A percentile compares a stretch with the other conserved stretches of the same genome.
Evolutionary conservation across 1,284 basidiomycete genomes (phyloP).

Genomic region (Ustilago trichophora): DNA sequence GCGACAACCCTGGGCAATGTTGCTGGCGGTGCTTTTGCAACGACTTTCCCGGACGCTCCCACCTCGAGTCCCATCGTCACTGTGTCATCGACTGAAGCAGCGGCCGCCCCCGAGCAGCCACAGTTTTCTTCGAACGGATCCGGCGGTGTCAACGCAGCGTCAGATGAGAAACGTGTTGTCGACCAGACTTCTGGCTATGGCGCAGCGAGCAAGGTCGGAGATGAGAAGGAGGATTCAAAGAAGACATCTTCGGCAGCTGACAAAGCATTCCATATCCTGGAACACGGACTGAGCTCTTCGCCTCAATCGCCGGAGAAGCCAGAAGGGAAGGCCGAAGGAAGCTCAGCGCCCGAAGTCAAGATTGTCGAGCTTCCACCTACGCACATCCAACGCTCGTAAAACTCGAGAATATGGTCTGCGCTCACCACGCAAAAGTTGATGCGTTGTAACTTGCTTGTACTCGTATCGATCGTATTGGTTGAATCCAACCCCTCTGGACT

Average conservation of each 20-base stretch:
- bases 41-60: constrained; percentile 3
- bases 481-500: too few species aligned
- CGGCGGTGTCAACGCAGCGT: background rate
- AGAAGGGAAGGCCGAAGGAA: background rate
- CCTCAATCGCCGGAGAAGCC: constrained; percentile 3
- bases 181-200: background rate
- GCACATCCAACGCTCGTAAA: constrained; percentile 22
- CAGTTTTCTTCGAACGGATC: constrained; percentile 14
- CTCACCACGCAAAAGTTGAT: too few species aligned
- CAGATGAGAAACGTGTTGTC: background rate
- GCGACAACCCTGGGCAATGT: constrained; percentile 8
- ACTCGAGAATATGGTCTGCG: too few species aligned
- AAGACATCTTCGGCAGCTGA: constrained; percentile 9
- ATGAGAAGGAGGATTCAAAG: constrained; percentile 1
- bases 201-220: background rate
- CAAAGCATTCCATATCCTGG: constrained; percentile 19
- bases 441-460: background rate
- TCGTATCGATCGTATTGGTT: constrained; percentile 1
- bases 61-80: background rate
- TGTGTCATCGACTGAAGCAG: background rate
- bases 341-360: constrained; percentile 6
- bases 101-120: background rate
- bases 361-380: constrained; percentile 30
- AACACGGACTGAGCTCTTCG: constrained; percentile 14
- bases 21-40: constrained; percentile 20